A percentile compares a stretch with the other conserved stretches of the same genome.
Evolutionary conservation across 164 flowering plant species (phyloP).

Genomic region (Annona squamosa): DNA sequence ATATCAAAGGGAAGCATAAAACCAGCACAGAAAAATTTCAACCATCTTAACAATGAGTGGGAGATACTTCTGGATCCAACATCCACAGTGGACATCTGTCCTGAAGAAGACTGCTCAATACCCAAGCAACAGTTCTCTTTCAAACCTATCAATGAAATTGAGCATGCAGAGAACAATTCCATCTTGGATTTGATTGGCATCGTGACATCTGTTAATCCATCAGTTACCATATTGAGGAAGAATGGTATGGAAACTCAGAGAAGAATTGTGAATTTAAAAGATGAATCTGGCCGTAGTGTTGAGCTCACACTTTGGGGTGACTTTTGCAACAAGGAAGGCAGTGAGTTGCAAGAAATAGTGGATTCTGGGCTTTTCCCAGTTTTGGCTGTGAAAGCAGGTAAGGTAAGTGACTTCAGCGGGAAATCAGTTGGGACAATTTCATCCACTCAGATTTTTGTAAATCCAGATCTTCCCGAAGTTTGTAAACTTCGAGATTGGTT

Average conservation of each 20-base stretch:
- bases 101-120: conserved; percentile 81
- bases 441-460: conserved; percentile 73
- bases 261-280: conserved; percentile 71
- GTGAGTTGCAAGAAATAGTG: conserved; percentile 65
- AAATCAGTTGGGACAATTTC: conserved; percentile 89
- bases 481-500: conserved; percentile 65
- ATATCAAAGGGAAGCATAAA: conserved; percentile 89
- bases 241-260: conserved; percentile 98
- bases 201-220: conserved; percentile 71
- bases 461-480: conserved; percentile 82
- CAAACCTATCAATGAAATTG: conserved; percentile 75
- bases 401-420: conserved; percentile 89
- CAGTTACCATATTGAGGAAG: conserved; percentile 78
- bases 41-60: conserved; percentile 93
- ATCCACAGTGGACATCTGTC: conserved; percentile 71
- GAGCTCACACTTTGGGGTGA: conserved; percentile 97
- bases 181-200: conserved; percentile 78
- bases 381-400: conserved; percentile 86
- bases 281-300: conserved; percentile 60
- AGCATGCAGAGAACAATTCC: conserved; percentile 63
- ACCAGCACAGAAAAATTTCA: conserved; percentile 92
- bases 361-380: conserved; percentile 71
- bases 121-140: conserved; percentile 84
- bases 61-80: conserved; percentile 81
- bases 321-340: conserved; percentile 88